Evolutionary conservation across 2,329 filamentous ascomycete genomes (phyloP).

Genomic region (Pleomassaria siparia): DNA sequence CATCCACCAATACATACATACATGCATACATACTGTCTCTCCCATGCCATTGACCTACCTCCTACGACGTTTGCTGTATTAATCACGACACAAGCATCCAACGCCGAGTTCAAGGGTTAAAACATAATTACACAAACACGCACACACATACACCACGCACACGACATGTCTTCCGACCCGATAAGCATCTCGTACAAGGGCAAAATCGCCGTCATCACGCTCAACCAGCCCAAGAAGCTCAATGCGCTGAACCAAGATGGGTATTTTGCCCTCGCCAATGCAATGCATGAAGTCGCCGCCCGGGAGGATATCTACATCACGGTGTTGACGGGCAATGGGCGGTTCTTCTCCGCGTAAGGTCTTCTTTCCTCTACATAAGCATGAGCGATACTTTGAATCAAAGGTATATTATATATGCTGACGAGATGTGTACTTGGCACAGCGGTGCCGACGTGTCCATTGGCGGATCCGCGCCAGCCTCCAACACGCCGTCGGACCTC

Average conservation of each 20-base stretch:
- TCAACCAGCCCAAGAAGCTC: slow-evolving; percentile 83
- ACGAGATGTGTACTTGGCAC: slow-evolving; percentile 10
- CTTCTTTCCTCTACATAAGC: not conserved
- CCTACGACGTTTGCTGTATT: too few species aligned
- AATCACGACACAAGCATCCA: too few species aligned
- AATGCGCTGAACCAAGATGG: slow-evolving; percentile 72
- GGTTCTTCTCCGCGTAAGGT: slow-evolving; percentile 81
- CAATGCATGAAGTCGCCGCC: slow-evolving; percentile 74
- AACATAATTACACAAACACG: too few species aligned
- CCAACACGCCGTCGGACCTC: slow-evolving; percentile 27
- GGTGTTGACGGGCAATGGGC: slow-evolving; percentile 77
- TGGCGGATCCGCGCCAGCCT: slow-evolving; percentile 45
- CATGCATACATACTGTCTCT: too few species aligned
- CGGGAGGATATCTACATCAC: slow-evolving; percentile 83
- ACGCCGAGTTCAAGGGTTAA: too few species aligned
- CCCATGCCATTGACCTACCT: too few species aligned
- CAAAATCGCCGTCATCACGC: slow-evolving; percentile 79
- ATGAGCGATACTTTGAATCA: too few species aligned
- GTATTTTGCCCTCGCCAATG: slow-evolving; percentile 76
- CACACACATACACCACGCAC: not conserved
- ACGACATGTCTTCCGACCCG: slow-evolving; percentile 34
- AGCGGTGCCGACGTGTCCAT: slow-evolving; percentile 79
- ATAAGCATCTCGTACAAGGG: slow-evolving; percentile 65
- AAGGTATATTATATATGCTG: not conserved
- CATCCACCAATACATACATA: slow-evolving; percentile 5